These are phyloP conservation scores for Nannizziopsis barbatae DNA, from an alignment of 2,329 filamentous ascomycete species.

Conservation along the genomic window DNA sequence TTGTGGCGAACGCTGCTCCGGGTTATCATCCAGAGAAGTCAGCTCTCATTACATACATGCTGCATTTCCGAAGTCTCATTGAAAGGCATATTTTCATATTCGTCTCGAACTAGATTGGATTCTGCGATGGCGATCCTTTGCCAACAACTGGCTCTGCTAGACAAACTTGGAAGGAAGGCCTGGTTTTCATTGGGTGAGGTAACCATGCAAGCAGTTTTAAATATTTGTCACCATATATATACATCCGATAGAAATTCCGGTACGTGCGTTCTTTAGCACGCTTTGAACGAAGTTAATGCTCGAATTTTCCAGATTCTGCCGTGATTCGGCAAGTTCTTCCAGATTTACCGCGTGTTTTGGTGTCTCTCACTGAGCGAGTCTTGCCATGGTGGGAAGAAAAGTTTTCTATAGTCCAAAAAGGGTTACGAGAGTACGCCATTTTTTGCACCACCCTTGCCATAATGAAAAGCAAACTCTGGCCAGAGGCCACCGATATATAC, in stretches of 20 bases:
- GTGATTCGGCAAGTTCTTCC: conserved; percentile 13
- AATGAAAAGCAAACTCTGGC: conserved; percentile 16
- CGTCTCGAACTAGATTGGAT: conserved; percentile 28
- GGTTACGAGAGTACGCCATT: conserved; percentile 18
- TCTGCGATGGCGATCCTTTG: conserved; percentile 30
- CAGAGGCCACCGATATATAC: conserved; percentile 6
- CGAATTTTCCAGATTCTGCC: conserved; percentile 10
- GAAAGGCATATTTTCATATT: conserved; percentile 27
- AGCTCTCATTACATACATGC: conserved; percentile 32
- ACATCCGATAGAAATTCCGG: conserved; percentile 18
- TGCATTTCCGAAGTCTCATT: conserved; percentile 28
- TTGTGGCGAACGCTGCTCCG: conserved; percentile 28
- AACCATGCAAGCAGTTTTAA: conserved; percentile 29
- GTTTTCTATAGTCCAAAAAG: conserved; percentile 17
- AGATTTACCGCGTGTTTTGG: conserved; percentile 10
- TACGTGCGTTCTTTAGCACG: conserved; percentile 14
- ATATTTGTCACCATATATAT: conserved; percentile 30
- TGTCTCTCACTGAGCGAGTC: conserved; percentile 17
- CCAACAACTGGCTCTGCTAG: conserved; percentile 26
- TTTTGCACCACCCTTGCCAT: conserved; percentile 16
- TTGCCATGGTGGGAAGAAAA: conserved; percentile 17
- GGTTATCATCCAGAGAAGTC: conserved; percentile 26
- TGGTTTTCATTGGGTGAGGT: conserved; percentile 28
- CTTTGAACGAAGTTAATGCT: background rate
- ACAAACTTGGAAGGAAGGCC: conserved; percentile 23